Base-by-base conservation (phyloP, 495 filamentous ascomycete genomes). In the Penicillium canariense region DNA sequence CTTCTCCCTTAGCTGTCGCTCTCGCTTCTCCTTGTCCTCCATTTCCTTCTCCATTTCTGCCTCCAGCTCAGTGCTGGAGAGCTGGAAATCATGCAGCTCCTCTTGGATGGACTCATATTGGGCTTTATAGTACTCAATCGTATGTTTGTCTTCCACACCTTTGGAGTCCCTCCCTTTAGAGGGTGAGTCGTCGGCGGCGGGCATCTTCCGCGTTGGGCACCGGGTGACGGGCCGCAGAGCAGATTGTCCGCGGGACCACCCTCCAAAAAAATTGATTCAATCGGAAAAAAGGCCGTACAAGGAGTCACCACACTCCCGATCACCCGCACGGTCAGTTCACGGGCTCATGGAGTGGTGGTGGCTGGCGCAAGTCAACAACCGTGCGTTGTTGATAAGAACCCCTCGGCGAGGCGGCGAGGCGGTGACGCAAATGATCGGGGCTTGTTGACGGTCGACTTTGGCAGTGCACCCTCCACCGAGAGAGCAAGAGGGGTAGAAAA, bases 11-110 rank as follows among this genome's bases (percentile, higher is more conserved):
- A 97, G 71, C 52, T 83, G 78, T 52, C 90, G 81, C 69, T 98
- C 94, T 61, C 89, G 82, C 75, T 94, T 93, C 79, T 98, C 94
- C 34, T 91, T 90, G 18, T 89, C 88, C 68, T 98, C 95, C 43
- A 97, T 82, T 68, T 98, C 94, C 79, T 91, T 94, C 74, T 98
- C 94, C 42, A 98, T 78, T 71, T 97, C 95, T 35, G 88, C 83
- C 69, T 98, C 94, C 38, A 98, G 78, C 73, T 98, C 94, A 67
- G 88, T 86, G 68, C 91, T 96, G 42, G 90, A 96, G 51, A 88
- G 80, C 66, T 97, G 93, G 68, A 98, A 98, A 60, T 98, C 94
- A 48, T 89, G 82, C 55, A 98, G 82, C 68, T 98, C 94, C 45
- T 86, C 77, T 74, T 95, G 93, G 9, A 98, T 81, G 65, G 90